A percentile compares a stretch with the other conserved stretches of the same genome.
phyloP scores from a whole-genome alignment of 106 monocot genomes.

The Cymbidium sinense region DNA sequence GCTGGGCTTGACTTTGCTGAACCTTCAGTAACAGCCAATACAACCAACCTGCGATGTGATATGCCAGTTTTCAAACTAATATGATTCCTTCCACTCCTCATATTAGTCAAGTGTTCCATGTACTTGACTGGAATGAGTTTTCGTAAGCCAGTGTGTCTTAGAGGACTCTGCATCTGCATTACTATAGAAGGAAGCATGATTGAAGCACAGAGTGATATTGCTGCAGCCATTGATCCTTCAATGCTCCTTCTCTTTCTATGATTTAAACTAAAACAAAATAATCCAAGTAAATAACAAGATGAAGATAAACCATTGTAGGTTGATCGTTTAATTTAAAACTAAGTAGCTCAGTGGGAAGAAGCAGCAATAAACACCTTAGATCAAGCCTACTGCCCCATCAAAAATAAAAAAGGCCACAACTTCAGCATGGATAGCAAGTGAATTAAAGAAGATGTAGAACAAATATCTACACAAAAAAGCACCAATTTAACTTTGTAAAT shows the following conservation, averaged over 20 bases:
- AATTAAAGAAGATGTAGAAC: too few relatives aligned
- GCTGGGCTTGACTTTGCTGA: conserved; percentile 53
- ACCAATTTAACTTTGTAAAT: too few relatives aligned
- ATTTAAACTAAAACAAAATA: background rate
- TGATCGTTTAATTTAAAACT: too few relatives aligned
- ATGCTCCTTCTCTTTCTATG: background rate
- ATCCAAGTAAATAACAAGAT: background rate
- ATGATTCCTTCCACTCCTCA: conserved; percentile 5
- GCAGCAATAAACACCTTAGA: too few relatives aligned
- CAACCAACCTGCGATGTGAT: conserved; percentile 15
- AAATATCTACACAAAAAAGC: too few relatives aligned
- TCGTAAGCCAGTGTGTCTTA: conserved; percentile 10
- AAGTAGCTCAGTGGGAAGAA: too few relatives aligned
- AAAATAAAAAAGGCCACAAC: too few relatives aligned
- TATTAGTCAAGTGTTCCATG: background rate
- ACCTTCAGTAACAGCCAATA: conserved; percentile 48
- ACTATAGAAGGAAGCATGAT: conserved; percentile 1
- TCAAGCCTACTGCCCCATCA: too few relatives aligned
- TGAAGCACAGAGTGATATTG: conserved; percentile 14
- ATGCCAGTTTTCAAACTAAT: background rate
- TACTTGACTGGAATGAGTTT: conserved; percentile 2
- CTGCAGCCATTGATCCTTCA: conserved; percentile 14
- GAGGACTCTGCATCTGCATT: conserved; percentile 4
- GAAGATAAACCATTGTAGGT: too few relatives aligned
- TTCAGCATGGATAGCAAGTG: too few relatives aligned